phyloP scores from a whole-genome alignment of 176 grass and related monocot species.

The Oryza meyeriana region DNA sequence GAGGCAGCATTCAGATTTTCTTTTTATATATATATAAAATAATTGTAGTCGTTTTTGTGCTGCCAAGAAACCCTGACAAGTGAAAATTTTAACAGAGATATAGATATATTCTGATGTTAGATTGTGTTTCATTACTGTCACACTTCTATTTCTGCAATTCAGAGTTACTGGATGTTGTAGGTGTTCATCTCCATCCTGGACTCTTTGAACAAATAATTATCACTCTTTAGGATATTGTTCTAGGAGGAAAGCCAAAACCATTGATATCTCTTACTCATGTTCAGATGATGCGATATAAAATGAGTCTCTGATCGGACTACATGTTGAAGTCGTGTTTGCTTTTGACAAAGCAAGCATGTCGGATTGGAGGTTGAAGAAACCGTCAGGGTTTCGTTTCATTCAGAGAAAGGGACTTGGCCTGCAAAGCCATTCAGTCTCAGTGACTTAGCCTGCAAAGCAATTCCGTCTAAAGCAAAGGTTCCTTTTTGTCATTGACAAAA shows the following conservation, averaged over 20 bases:
- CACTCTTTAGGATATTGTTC: not conserved
- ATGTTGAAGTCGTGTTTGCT: not conserved
- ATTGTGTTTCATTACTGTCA: not conserved
- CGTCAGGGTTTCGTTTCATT: not conserved
- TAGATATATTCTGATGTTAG: not conserved
- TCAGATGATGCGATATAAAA: not conserved
- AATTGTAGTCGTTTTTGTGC: conserved; percentile 1
- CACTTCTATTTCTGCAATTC: not conserved
- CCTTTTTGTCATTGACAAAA: not conserved
- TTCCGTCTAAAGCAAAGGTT: not conserved
- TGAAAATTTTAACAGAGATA: not conserved
- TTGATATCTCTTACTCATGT: not conserved
- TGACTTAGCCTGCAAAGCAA: not conserved
- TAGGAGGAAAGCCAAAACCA: not conserved
- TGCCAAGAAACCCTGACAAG: not conserved
- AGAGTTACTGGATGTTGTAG: not conserved
- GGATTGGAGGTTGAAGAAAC: not conserved
- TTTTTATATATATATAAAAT: too few relatives aligned
- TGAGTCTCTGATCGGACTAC: not conserved
- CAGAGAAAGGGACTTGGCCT: not conserved
- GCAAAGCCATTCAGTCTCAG: not conserved
- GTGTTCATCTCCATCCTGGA: not conserved
- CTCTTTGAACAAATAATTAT: not conserved
- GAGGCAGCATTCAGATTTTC: conserved; percentile 19
- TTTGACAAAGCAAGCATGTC: not conserved